Evolutionary conservation across 2,329 filamentous ascomycete genomes (phyloP), one percentile per base, ranked within the genome.

Genomic region (Pyricularia sp.): DNA sequence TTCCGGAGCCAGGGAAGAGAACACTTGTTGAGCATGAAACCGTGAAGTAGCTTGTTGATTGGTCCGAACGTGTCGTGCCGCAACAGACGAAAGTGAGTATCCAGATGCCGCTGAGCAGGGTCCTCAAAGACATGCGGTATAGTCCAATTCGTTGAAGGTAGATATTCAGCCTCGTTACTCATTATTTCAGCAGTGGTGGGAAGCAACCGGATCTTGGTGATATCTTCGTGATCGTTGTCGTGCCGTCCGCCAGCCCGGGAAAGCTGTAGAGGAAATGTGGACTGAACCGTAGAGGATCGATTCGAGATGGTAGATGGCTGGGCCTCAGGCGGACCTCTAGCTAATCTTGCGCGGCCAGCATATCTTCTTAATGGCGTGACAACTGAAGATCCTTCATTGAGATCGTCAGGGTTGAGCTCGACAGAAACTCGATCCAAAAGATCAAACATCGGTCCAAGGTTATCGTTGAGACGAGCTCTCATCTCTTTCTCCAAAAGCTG

Each of bases 11-110:
- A 58, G 11, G 42, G 14, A 6, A 67, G 65, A 26, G 65, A 67
- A 5, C 20, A 25, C 3, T 33, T n/a, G 14, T 31, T 30, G 26
- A 59, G 23, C n/a, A 68, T 28, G 55, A 68, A 61, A 10, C 30
- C 30, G 23, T 64, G n/a, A 2, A 68, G 58, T 31, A 64, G 20
- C 23, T 86, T 82, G 55, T 83, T 78, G 4, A 88, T 76, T 69
- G 85, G 81, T 0, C 84, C 84, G 2, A 87, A 77, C 0, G 82
- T 85, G 71, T 88, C 85, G 74, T 87, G 83, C 2, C 85, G 79
- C 1, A 87, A 73, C 0, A 88, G 79, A 20, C 86, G 81, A 66
- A 88, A 88, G 68, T 87, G 81, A 68, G 81, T 78, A 73, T 88
- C 85, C 0, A 88, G 73, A 71, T 85, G 80, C 69, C 78, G 79